Base-by-base conservation (phyloP, 163 green algal species). In the Scenedesmus sp. region DNA sequence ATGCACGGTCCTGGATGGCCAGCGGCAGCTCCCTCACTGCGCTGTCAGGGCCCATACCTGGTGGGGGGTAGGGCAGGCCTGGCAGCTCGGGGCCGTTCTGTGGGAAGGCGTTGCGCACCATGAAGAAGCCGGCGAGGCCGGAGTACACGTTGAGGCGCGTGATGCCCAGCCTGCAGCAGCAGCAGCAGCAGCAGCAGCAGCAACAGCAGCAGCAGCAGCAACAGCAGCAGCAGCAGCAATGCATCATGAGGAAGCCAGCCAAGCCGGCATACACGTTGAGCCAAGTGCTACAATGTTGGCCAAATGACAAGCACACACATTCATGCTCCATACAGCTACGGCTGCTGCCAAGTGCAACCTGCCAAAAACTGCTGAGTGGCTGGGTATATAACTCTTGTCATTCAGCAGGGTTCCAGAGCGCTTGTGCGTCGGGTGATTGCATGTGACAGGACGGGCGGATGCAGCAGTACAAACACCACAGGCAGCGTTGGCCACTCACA, bases 41-140 rank as follows among this genome's bases (percentile, higher is more conserved):
- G 10, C n/a, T 77, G 60, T 88, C 62, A 82, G 62, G 82, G 10
- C 82, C 86, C 5, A 73, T 10, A 52, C 86, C 86, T 60, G 86
- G 86, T 15, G 86, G 67, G 7, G 67, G 86, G 52, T 73, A 90
- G 57, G 86, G 86, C 3, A 90, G 13, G 10, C 86, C 66, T 56
- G 86, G 86, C 46, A 90, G 86, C 54, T 90, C 67, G 15, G 86
- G 67, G 13, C 86, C 67, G 16, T 26, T 62, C 18, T 26, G 16
- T 46, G 34, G 34, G 18, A 81, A 54, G 70, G 26, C 13, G 7
- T 59, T 16, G 46, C 60, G 84, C 26, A 88, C 8, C 12, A 52
- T 55, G 16, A 76, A 90, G 12, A 90, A 56, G 86, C 86, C 86
- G 74, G 86, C 66, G 5, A 90, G 16, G 2, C 86, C 67, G 23